Base-by-base conservation (phyloP, 1,139 yeast species). In the Zygotorulaspora mrakii region DNA sequence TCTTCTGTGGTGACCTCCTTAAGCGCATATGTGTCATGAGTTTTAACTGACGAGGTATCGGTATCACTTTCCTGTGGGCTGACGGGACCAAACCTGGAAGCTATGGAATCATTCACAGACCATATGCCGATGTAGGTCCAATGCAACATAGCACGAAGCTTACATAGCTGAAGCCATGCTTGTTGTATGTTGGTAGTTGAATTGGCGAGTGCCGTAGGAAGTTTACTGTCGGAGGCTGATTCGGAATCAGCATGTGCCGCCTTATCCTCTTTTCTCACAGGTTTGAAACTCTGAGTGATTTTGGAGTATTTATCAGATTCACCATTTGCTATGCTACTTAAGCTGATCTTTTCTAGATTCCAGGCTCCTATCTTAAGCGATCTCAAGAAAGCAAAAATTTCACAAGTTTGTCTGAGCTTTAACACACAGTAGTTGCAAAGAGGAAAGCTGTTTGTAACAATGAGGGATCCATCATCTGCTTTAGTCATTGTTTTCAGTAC, bases 391-490 rank as follows among this genome's bases (percentile, higher is more conserved):
- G 91, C 82, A 63, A 80, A 78, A 53, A 84, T 73, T 48, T 87
- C 91, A 66, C 95, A 80, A 22, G 82, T 77, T 45, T 84, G 78
- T 52, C 97, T 74, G 38, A 88, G 74, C 53, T 87, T 80, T 40
- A 81, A 73, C 37, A 89, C 69, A 65, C 97, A 91, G 57, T 77
- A 82, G 50, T 82, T 82, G 61, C 97, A 91, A 34, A 89, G 68
- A n/a, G 95, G 87, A 54, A 83, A 82, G 36, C 62, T 73, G 41
- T 58, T 56, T 9, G 52, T 58, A 18, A 66, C 54, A 53, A 54
- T 56, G 2, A 59, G 61, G 2, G 47, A 45, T 1, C 61, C 62
- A 41, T 53, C 55, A 10, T 59, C 63, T 5, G 42, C 45, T 30
- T 47, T 53, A 13, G 34, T 48, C 31, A 53, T 54, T 1, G 61